Conservation (phyloP, 805 yeast genomes). For the Candida nitratophila region DNA sequence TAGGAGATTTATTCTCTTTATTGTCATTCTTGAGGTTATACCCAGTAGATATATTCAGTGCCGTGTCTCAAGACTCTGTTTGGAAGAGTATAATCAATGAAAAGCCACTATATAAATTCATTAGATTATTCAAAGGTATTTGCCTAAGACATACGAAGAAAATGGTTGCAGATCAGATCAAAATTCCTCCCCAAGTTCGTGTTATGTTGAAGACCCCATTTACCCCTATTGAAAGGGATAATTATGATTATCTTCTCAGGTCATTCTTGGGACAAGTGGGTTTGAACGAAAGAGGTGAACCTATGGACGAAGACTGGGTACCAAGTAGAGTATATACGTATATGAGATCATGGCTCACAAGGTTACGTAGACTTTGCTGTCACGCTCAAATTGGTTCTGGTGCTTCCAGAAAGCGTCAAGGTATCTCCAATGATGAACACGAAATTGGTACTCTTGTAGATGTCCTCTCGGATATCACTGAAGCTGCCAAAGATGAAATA, state of each 20-base stretch:
- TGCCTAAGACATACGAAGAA: conserved; percentile 79
- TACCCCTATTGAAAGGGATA: conserved; percentile 77
- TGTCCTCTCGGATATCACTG: conserved; percentile 60
- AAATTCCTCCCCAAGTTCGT: conserved; percentile 73
- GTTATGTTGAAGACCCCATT: conserved; percentile 66
- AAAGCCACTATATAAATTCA: conserved; percentile 33
- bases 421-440: conserved; percentile 6
- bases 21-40: conserved; percentile 55
- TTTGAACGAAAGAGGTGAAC: conserved; percentile 43
- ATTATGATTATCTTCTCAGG: conserved; percentile 58
- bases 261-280: conserved; percentile 55
- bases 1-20: conserved; percentile 65
- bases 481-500: conserved; percentile 44
- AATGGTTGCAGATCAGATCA: conserved; percentile 71
- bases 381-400: conserved; percentile 49
- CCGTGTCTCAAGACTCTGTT: conserved; percentile 12
- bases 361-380: conserved; percentile 74
- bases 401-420: conserved; percentile 3
- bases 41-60: conserved; percentile 46
- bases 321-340: conserved; percentile 33
- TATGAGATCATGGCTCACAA: conserved; percentile 65
- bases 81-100: conserved; percentile 20
- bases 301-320: conserved; percentile 41
- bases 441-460: conserved; percentile 50
- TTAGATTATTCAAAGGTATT: conserved; percentile 42